Conservation (phyloP, 345 rosid genomes). For the Orychophragmus violaceus region DNA sequence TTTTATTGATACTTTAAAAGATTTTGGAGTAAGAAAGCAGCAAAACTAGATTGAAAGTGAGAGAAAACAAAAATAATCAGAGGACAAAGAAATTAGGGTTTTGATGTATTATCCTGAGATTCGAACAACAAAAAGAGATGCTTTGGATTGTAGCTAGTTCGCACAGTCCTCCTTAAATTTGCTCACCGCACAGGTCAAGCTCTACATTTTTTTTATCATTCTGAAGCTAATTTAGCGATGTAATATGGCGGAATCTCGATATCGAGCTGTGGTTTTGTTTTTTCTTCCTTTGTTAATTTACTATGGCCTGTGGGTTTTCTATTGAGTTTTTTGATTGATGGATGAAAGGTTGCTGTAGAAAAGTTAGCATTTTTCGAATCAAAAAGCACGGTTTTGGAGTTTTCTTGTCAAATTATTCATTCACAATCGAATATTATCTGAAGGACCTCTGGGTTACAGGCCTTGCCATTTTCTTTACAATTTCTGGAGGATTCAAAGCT, state of each 20-base stretch:
- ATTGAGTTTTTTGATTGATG: slow-evolving; percentile 16
- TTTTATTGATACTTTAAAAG: not conserved
- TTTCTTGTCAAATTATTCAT: slow-evolving; percentile 10
- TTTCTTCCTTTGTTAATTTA: not conserved
- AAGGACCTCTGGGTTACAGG: not conserved
- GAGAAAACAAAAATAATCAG: not conserved
- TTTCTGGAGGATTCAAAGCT: not conserved
- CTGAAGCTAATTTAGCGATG: too few species aligned
- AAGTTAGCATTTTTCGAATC: not conserved
- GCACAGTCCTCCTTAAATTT: not conserved
- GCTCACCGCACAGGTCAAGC: not conserved
- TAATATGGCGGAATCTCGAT: too few species aligned
- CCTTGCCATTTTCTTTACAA: not conserved
- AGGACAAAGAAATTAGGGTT: slow-evolving; percentile 12
- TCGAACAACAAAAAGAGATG: slow-evolving; percentile 15
- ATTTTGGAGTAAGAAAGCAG: slow-evolving; percentile 8
- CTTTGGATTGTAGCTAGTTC: not conserved
- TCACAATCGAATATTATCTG: not conserved
- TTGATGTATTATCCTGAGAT: slow-evolving; percentile 20
- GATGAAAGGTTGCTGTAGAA: not conserved
- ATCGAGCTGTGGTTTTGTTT: too few species aligned
- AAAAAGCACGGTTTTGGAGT: slow-evolving; percentile 23
- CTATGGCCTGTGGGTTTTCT: not conserved
- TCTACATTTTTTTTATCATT: too few species aligned
- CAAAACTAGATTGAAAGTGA: slow-evolving; percentile 18